phyloP scores from a whole-genome alignment of 768 basidiomycete genomes.

The Cystobasidiopsis lactophilus region DNA sequence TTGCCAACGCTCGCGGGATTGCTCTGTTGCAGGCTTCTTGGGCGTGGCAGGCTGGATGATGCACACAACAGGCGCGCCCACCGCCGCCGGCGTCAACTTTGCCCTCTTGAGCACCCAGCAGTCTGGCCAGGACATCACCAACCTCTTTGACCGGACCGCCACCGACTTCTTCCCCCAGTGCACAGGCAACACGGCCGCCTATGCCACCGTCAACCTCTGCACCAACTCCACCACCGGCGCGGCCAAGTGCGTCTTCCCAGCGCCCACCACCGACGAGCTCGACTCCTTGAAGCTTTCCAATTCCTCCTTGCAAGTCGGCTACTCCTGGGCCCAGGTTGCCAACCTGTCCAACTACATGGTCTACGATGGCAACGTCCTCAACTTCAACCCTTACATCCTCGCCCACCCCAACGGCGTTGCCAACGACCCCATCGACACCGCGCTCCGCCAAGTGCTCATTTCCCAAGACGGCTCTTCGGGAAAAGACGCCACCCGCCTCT shows the following conservation, averaged over 20 bases:
- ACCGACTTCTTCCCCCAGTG: slow-evolving; percentile 36
- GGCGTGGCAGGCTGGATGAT: slow-evolving; percentile 55
- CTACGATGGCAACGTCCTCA: slow-evolving; percentile 79
- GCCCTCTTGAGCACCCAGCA: slow-evolving; percentile 32
- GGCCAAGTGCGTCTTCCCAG: slow-evolving; percentile 42
- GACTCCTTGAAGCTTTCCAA: slow-evolving; percentile 40
- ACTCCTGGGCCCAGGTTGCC: slow-evolving; percentile 73
- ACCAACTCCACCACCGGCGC: slow-evolving; percentile 22
- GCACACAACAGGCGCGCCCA: slow-evolving; percentile 41
- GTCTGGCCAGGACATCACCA: slow-evolving; percentile 76
- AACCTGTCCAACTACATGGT: slow-evolving; percentile 54
- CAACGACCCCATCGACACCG: slow-evolving; percentile 55
- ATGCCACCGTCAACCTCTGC: slow-evolving; percentile 58
- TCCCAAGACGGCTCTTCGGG: slow-evolving; percentile 35
- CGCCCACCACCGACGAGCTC: slow-evolving; percentile 38
- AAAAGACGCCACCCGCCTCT: slow-evolving; percentile 74
- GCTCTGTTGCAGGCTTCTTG: slow-evolving; percentile 34
- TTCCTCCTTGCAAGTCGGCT: slow-evolving; percentile 53
- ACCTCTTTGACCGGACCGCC: slow-evolving; percentile 49
- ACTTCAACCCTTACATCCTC: slow-evolving; percentile 64
- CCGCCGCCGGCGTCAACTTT: slow-evolving; percentile 36
- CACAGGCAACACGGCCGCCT: slow-evolving; percentile 35
- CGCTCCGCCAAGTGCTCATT: slow-evolving; percentile 51
- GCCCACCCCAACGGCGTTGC: slow-evolving; percentile 46
- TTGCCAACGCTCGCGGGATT: neutral